Evolutionary conservation across 139 green algal genomes (phyloP).

Genomic region (Zygnema circumcarinatum): DNA sequence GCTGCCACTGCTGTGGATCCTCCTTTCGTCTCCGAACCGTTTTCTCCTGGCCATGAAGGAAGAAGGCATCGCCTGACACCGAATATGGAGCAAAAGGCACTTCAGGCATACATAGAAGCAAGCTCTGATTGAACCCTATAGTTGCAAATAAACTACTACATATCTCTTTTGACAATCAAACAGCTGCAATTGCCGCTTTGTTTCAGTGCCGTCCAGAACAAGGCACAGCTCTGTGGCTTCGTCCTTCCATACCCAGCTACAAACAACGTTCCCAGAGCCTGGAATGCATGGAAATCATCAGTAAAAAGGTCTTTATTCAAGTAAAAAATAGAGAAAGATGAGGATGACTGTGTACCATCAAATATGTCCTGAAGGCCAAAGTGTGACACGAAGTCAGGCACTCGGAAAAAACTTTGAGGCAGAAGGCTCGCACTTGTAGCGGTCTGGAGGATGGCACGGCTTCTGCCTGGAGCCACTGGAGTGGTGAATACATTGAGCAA

Average conservation of each 20-base stretch:
- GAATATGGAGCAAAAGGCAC: neutral
- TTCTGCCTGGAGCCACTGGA: neutral
- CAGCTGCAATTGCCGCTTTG: too few species aligned
- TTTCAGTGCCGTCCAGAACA: too few species aligned
- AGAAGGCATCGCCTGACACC: constrained; percentile 43
- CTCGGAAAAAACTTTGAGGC: neutral
- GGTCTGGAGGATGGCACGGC: neutral
- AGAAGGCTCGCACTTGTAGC: neutral
- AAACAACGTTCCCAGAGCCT: neutral
- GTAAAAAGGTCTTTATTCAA: neutral
- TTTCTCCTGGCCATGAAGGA: constrained; percentile 46
- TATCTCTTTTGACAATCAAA: neutral
- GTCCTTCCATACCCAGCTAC: neutral
- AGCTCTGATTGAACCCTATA: neutral
- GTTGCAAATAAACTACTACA: neutral
- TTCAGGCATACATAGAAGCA: neutral
- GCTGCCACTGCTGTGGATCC: constrained; percentile 6
- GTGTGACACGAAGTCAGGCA: neutral
- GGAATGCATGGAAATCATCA: neutral
- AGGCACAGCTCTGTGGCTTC: too few species aligned
- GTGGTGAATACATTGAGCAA: neutral
- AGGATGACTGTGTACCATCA: neutral
- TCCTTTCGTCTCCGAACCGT: constrained; percentile 9
- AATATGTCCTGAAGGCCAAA: neutral
- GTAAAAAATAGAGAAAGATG: neutral